Evolutionary conservation across 768 basidiomycete genomes (phyloP), one percentile per base, ranked within the genome.

Genomic region (Gloeopeniophorella convolvens): DNA sequence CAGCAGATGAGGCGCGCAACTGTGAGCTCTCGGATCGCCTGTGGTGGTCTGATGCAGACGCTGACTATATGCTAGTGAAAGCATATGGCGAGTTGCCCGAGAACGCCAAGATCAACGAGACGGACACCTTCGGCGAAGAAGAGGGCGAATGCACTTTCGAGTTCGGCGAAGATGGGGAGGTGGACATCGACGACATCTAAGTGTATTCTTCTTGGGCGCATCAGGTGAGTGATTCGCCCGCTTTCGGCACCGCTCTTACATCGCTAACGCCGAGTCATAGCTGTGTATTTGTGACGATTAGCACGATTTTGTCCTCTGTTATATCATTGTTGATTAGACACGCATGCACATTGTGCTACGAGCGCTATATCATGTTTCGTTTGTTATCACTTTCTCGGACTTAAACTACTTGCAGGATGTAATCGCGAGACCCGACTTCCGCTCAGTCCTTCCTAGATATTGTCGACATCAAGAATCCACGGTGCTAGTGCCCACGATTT

Each of bases 81-180:
- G 92, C 91, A 15, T 98, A 98, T 64, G 96, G 96, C 45, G 96
- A 99, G 66, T 78, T 98, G 27, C 95, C 96, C 18, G 89, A 92
- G 69, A 89, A 89, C 60, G 90, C 92, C 64, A 92, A 92, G 74
- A 91, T 95, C 74, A 93, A 94, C 72, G 95, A 97, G 73, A 95
- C 91, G 28, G 94, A 94, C 61, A 83, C 80, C 34, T 91, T 90
- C 65, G 89, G 89, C 59, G 89, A 90, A 63, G 91, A 92, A 59
- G 89, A 88, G 50, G 89, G 84, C 53, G 89, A 91, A 59, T 89
- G 86, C 62, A 84, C 80, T 18, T 91, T 90, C 72, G 89, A 92
- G 70, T 92, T 91, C 62, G 89, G 85, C 32, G 89, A 90, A 60
- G 88, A 88, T 62, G 88, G 79, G 46, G 89, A 91, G 61, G 76